Base-by-base conservation (phyloP, 1,139 yeast genomes). In the Oligophagozyma castellii region DNA sequence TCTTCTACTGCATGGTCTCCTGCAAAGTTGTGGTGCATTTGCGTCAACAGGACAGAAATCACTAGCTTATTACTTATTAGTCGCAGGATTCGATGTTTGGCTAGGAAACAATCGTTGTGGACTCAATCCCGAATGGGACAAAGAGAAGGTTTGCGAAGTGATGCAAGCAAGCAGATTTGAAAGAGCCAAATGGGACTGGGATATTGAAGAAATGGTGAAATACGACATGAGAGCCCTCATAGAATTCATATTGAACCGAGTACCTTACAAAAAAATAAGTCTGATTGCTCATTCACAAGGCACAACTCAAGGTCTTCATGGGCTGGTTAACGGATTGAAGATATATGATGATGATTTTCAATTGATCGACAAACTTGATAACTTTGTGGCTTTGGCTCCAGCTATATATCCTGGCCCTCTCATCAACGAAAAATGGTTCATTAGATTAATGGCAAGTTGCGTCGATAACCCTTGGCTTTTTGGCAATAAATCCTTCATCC, bases 231-330 rank as follows among this genome's bases (percentile, higher is more conserved):
- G 93, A 0, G 65, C 81, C 16, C 57, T 86, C 53, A 61, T 86
- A 14, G 69, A 73, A 22, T 65, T 67, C 34, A 76, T 84, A 1
- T 51, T 73, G 24, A 51, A 59, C 13, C 49, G 56, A 22, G 55
- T 69, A 0, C 35, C 37, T 15, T 42, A 38, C 16, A 46, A 56
- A 5, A 70, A 76, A 43, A 48, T 84, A 11, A 64, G 76, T 0
- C 55, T 86, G 16, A 65, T 77, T 10, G 86, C 89, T 0, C 98
- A 89, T 48, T 81, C 93, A 15, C 98, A 89, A 55, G 96, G 96
- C 2, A 83, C 95, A 3, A 71, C 95, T 0, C 94, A 84, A 51
- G 65, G 77, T 1, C 76, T 83, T 33, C 57, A 79, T 44, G 66
- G 75, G 2, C 51, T 75, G 20, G 57, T 59, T 26, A 66, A 71